These are phyloP conservation scores for Nitzschia putrida DNA, from an alignment of 108 stramenopile genomes.

Conservation along the genomic window DNA sequence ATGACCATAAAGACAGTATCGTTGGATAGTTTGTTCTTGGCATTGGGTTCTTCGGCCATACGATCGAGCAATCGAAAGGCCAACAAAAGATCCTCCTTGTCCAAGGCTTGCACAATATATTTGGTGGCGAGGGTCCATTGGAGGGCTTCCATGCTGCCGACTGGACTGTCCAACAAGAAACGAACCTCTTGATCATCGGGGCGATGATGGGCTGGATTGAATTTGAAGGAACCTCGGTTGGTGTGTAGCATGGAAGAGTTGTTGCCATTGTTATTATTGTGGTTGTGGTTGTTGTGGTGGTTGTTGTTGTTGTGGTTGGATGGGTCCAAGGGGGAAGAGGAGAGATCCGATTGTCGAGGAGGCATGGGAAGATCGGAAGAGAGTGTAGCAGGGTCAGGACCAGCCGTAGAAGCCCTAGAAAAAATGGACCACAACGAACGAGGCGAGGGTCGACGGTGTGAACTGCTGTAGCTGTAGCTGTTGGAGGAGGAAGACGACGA, in stretches of 20 bases:
- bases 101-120: constrained; percentile 6
- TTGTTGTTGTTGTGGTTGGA: background rate
- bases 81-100: constrained; percentile 10
- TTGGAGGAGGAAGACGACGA: too few relatives aligned
- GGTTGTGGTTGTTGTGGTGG: background rate
- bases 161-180: constrained; percentile 16
- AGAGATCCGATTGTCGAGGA: background rate
- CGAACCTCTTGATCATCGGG: background rate
- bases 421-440: background rate
- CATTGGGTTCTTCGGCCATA: constrained; percentile 20
- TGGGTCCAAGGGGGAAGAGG: background rate
- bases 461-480: too few relatives aligned
- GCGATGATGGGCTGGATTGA: background rate
- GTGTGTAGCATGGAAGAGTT: constrained; percentile 4
- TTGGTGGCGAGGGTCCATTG: constrained; percentile 7
- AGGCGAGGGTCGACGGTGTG: background rate
- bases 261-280: constrained; percentile 12
- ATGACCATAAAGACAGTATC: constrained; percentile 23
- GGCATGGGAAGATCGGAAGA: background rate
- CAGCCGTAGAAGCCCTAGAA: background rate
- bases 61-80: constrained; percentile 37
- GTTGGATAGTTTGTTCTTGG: constrained; percentile 13
- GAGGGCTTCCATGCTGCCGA: constrained; percentile 6
- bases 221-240: background rate
- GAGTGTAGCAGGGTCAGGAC: background rate